Conservation (phyloP, 345 rosid genomes). For the Dovyalis caffra region DNA sequence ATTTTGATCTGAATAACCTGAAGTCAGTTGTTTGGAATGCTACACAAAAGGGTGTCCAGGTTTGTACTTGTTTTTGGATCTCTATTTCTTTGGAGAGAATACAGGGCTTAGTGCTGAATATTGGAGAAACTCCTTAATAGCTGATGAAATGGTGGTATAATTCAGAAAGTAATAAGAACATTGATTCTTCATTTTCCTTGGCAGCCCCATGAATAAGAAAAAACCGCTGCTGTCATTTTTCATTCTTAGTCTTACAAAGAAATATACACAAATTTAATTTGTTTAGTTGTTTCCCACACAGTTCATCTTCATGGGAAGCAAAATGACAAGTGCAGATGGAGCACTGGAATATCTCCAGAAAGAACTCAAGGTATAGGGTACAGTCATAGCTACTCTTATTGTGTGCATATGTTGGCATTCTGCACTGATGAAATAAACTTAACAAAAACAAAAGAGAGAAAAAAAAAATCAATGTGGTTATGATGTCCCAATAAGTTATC, state of each 20-base stretch:
- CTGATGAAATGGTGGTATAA: conserved; percentile 5
- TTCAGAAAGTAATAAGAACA: conserved; percentile 9
- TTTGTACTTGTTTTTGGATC: conserved; percentile 21
- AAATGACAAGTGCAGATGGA: conserved; percentile 25
- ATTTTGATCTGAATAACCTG: conserved; percentile 47
- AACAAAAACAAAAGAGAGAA: too few species aligned
- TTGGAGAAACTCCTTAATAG: background rate
- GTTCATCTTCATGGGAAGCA: conserved; percentile 55
- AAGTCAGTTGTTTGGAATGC: conserved; percentile 34
- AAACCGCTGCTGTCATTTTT: conserved; percentile 8
- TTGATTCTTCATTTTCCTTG: background rate
- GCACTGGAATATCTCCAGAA: conserved; percentile 39
- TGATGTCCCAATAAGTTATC: too few species aligned
- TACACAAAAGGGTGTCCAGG: conserved; percentile 46
- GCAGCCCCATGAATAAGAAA: conserved; percentile 6
- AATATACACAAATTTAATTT: conserved; percentile 12
- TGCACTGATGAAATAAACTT: too few species aligned
- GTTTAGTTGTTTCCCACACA: conserved; percentile 26
- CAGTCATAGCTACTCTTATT: background rate
- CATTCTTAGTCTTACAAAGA: background rate
- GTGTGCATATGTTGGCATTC: too few species aligned
- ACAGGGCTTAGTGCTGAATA: background rate
- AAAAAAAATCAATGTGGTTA: too few species aligned
- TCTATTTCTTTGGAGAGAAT: background rate
- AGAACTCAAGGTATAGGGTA: conserved; percentile 42